phyloP scores from a whole-genome alignment of 2,329 filamentous ascomycete species.

The Penicillium decumbens region DNA sequence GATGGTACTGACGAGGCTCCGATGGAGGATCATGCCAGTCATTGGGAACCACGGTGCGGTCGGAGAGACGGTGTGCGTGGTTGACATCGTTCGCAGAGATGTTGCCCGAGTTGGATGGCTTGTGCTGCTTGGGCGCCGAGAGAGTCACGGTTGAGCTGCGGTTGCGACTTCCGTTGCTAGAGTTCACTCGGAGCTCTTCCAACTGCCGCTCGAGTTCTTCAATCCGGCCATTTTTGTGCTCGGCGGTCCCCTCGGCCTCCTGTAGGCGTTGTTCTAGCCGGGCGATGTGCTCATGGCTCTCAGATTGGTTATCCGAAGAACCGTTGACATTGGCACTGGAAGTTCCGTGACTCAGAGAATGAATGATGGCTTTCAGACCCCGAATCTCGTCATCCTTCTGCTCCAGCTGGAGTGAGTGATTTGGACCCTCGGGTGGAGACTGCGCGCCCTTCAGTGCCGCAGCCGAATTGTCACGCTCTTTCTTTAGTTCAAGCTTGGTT shows the following conservation, averaged over 20 bases:
- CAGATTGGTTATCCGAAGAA: slow-evolving; percentile 12
- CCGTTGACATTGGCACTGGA: slow-evolving; percentile 32
- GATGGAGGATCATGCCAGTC: slow-evolving; percentile 38
- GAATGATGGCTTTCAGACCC: slow-evolving; percentile 95
- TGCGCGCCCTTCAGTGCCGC: slow-evolving; percentile 55
- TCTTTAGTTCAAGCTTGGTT: slow-evolving; percentile 77
- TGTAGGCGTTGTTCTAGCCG: slow-evolving; percentile 75
- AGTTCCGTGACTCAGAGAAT: slow-evolving; percentile 73
- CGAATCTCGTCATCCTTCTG: slow-evolving; percentile 97
- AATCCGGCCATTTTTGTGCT: slow-evolving; percentile 68
- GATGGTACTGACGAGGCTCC: slow-evolving; percentile 25
- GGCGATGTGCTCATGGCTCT: slow-evolving; percentile 55
- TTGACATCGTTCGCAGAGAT: slow-evolving; percentile 23
- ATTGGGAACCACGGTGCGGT: slow-evolving; percentile 41
- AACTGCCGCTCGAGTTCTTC: slow-evolving; percentile 83
- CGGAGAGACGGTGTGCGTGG: slow-evolving; percentile 40
- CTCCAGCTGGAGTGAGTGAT: slow-evolving; percentile 69
- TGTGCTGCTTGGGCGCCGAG: slow-evolving; percentile 32
- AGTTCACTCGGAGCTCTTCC: slow-evolving; percentile 39
- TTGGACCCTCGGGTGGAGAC: slow-evolving; percentile 41
- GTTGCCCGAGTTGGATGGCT: slow-evolving; percentile 28
- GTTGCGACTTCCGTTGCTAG: slow-evolving; percentile 22
- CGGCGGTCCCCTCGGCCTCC: slow-evolving; percentile 68
- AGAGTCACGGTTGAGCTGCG: slow-evolving; percentile 38
- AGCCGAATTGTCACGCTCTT: slow-evolving; percentile 79